Percentiles rank a stretch among this genome's conserved stretches.
Evolutionary conservation across 2,329 filamentous ascomycete species (phyloP).

Genomic region (Exophiala mesophila): DNA sequence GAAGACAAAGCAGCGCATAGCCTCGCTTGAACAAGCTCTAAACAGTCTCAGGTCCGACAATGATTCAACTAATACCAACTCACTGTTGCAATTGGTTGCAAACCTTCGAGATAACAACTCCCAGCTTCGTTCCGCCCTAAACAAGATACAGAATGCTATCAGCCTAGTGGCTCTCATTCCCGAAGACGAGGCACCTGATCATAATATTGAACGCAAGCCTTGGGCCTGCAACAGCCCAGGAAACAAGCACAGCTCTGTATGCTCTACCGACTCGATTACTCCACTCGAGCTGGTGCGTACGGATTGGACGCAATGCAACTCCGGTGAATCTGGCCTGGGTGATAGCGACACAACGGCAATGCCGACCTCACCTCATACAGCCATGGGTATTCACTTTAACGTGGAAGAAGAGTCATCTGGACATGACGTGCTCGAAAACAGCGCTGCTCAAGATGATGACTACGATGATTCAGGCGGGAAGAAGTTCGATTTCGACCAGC

Average conservation of each 20-base stretch:
- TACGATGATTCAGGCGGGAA: neutral
- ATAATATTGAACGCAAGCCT: neutral
- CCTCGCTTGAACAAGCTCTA: constrained; percentile 6
- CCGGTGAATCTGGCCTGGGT: neutral
- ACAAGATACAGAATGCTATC: constrained; percentile 10
- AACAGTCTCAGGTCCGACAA: constrained; percentile 4
- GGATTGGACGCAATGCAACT: neutral
- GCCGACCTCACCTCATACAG: neutral
- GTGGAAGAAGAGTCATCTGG: neutral
- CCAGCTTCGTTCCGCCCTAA: constrained; percentile 2
- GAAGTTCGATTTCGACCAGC: neutral
- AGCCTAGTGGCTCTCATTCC: constrained; percentile 1
- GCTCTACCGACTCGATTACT: neutral
- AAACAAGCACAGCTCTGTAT: neutral
- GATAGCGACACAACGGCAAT: neutral
- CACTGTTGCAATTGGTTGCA: constrained; percentile 1
- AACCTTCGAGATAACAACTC: constrained; percentile 4
- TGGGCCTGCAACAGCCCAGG: neutral
- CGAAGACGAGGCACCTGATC: neutral
- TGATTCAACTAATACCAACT: constrained; percentile 2
- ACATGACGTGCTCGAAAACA: neutral
- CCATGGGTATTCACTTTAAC: neutral
- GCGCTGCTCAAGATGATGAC: neutral
- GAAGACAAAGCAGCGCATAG: constrained; percentile 18
- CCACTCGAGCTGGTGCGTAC: neutral